phyloP scores from a whole-genome alignment of 306 rosid species.

The Ormosia emarginata region DNA sequence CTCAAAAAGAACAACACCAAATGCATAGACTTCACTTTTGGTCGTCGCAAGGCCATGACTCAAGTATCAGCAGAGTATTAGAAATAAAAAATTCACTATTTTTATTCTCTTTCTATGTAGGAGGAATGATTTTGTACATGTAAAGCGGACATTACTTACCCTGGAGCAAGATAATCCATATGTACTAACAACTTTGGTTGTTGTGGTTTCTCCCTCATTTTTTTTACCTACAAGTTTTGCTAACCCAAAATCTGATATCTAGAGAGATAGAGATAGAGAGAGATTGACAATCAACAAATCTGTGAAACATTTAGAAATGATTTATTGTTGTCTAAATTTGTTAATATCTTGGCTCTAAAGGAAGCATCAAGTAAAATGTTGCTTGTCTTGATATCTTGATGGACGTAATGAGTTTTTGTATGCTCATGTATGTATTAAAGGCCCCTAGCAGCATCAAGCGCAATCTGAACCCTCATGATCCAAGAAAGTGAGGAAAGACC shows the following conservation, averaged over 20 bases:
- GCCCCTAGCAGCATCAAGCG: conserved; percentile 92
- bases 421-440: conserved; percentile 99
- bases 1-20: conserved; percentile 91
- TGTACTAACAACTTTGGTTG: conserved; percentile 95
- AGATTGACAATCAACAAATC: conserved; percentile 10
- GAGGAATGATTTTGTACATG: conserved; percentile 6
- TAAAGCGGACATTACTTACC: conserved; percentile 52
- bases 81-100: background rate
- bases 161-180: conserved; percentile 98
- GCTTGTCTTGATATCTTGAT: conserved; percentile 96
- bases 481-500: conserved; percentile 93
- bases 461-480: conserved; percentile 95
- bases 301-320: conserved; percentile 2
- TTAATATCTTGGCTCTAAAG: conserved; percentile 80
- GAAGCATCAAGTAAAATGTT: conserved; percentile 88
- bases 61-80: conserved; percentile 62
- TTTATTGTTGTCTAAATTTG: background rate
- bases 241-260: conserved; percentile 98
- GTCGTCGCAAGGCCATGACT: conserved; percentile 89
- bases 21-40: conserved; percentile 92
- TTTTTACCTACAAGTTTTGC: conserved; percentile 84
- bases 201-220: conserved; percentile 72
- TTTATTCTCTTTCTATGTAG: background rate
- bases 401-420: conserved; percentile 90
- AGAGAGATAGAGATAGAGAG: background rate